Evolutionary conservation across 2,329 filamentous ascomycete genomes (phyloP), one percentile per base, ranked within the genome.

Genomic region (Cordyceps tenuipes): DNA sequence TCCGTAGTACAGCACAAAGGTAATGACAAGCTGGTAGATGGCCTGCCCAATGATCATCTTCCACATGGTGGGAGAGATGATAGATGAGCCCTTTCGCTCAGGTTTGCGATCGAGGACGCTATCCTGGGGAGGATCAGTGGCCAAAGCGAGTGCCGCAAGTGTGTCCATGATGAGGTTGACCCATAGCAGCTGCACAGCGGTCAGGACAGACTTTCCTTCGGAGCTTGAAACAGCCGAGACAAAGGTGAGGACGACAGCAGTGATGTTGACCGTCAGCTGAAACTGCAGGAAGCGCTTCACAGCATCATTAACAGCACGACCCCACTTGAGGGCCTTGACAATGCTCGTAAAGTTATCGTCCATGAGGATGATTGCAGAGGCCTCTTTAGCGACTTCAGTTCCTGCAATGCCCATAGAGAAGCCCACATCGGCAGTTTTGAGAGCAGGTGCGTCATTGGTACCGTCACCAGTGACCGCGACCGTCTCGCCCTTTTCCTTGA

Each of bases 91-190:
- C 68, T 81, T 82, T 62, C 74, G 78, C 68, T 85, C 82, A 1
- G 82, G 82, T 72, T 90, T 91, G 60, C 91, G 85, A 66, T 96
- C 79, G 55, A 96, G 77, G 29, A 96, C 87, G 65, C 85, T 88
- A 57, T 89, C 86, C 13, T 88, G 88, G 0, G 91, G 91, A n/a
- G 91, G 90, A 70, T 96, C 91, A 1, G 91, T 96, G 1, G 91
- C 91, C 57, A 96, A 82, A 9, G 91, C 91, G 46, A 96, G 80
- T 17, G 91, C 91, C 26, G 91, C 92, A 62, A 97, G 90, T 0
- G 92, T 96, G 68, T 97, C 92, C 92, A 96, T 97, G 75, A 97
- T 97, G 67, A 97, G 79, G 69, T 96, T 97, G 68, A 97, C 91
- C 92, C 92, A 97, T 34, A 97, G 85, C 66, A 97, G 82, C 74